Percentiles rank a stretch among this genome's conserved stretches.
Evolutionary conservation across 139 green algal genomes (phyloP).

Genomic region (Volvox reticuliferus): DNA sequence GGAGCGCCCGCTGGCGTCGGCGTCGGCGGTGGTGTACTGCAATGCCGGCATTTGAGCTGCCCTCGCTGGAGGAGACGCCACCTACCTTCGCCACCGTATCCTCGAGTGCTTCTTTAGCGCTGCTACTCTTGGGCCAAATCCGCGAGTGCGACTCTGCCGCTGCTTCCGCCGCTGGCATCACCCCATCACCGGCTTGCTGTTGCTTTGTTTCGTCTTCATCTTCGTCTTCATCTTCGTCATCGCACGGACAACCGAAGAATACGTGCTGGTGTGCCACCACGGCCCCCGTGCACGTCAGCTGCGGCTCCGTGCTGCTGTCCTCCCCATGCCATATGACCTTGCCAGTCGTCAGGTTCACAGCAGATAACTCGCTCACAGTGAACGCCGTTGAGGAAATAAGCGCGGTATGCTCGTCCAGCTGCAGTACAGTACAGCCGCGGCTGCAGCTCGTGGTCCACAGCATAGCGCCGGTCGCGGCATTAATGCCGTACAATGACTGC

Average conservation of each 20-base stretch:
- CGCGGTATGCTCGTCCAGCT: slow-evolving; percentile 16
- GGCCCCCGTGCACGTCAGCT: not conserved
- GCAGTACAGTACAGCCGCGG: slow-evolving; percentile 16
- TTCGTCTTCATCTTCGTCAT: not conserved
- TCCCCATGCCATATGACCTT: slow-evolving; percentile 26
- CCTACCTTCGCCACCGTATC: no score
- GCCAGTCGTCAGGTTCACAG: slow-evolving; percentile 16
- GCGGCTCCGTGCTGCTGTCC: slow-evolving; percentile 5
- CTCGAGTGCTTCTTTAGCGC: no score
- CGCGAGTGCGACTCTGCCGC: not conserved
- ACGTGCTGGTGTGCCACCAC: slow-evolving; percentile 16
- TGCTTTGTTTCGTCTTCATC: not conserved
- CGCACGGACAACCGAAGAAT: slow-evolving; percentile 39
- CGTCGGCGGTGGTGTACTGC: not conserved
- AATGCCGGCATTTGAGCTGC: no score
- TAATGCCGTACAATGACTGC: slow-evolving; percentile 16
- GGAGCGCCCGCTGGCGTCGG: not conserved
- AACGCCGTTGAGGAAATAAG: slow-evolving; percentile 13
- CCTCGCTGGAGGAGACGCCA: no score
- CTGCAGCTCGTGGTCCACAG: slow-evolving; percentile 39
- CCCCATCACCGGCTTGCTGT: not conserved
- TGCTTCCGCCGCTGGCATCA: no score
- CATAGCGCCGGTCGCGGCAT: slow-evolving; percentile 13
- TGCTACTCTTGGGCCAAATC: no score
- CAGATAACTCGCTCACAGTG: slow-evolving; percentile 8